Base-by-base conservation (phyloP, 345 rosid species). In the Brassica cretica region DNA sequence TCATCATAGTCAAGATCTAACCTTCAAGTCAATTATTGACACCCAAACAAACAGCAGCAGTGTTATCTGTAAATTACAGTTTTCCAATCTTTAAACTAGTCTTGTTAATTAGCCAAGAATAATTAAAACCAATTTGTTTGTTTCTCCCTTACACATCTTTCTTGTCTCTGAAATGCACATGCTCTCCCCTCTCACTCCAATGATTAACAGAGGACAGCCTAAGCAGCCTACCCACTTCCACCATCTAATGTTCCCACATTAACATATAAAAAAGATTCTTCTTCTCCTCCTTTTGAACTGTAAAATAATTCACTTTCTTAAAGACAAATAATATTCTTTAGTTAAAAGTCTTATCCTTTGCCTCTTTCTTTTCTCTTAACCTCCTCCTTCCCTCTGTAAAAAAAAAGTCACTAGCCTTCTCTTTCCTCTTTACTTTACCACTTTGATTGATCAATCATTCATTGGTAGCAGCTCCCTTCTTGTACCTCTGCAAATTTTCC, bases 151-250 rank as follows among this genome's bases (percentile, higher is more conserved):
- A 18, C 80, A 79, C 79, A 74, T 64, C 76, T 80, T 76, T 71
- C 25, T 8, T 56, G 73, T 75, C 73, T 70, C 73, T 75, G 80
- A 72, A 62, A 80, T 75, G 80, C 83, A 80, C 80, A 75, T 76
- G 76, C 51, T 69, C 78, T 56, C 35, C 59, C 35, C 59, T 74
- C 78, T 80, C 83, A 76, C 73, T 80, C 73, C 83, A 80, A 80
- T 75, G 83, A 76, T 75, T 80, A 79, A 7, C 24, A 70, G 76
- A 62, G 51, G 64, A 72, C 83, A 75, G 83, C 83, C 80, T 75
- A 65, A 79, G 78, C 82, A 79, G 71, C 75, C 78, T 79, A 79
- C 71, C 83, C 80, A 75, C 83, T 80, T 80, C 75, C 79, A 75
- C 82, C 82, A 63, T 80, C 76, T 62, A 74, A 75, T 75, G 79